Evolutionary conservation across 108 stramenopile species (phyloP).

Genomic region (Pseudonitzschia pungens): DNA sequence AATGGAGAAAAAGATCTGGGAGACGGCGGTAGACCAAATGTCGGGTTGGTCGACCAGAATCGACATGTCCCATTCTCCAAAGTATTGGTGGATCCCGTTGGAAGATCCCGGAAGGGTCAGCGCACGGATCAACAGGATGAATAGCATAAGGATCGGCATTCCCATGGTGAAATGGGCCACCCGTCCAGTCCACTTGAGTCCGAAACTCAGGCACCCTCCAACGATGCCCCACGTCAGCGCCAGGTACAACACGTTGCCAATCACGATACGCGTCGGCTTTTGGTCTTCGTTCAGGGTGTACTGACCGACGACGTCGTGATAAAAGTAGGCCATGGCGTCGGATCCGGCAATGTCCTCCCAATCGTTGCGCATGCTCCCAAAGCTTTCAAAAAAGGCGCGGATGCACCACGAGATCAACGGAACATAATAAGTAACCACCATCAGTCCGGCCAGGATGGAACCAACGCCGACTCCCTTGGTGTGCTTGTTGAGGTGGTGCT

Average conservation of each 20-base stretch:
- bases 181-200: conserved; percentile 47
- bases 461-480: conserved; percentile 49
- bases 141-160: conserved; percentile 43
- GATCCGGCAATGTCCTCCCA: conserved; percentile 29
- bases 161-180: conserved; percentile 54
- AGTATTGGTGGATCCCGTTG: conserved; percentile 48
- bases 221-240: conserved; percentile 36
- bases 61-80: conserved; percentile 43
- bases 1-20: conserved; percentile 61
- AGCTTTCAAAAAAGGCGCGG: conserved; percentile 43
- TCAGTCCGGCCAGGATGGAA: conserved; percentile 33
- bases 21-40: conserved; percentile 56
- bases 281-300: conserved; percentile 36
- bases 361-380: conserved; percentile 28
- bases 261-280: conserved; percentile 41
- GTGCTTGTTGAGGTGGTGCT: conserved; percentile 39
- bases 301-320: conserved; percentile 44
- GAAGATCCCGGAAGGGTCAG: conserved; percentile 34
- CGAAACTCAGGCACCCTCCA: conserved; percentile 41
- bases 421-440: conserved; percentile 51
- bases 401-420: conserved; percentile 45
- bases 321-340: conserved; percentile 42
- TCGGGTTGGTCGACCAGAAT: conserved; percentile 40
- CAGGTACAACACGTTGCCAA: conserved; percentile 40
- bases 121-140: conserved; percentile 44